phyloP scores from a whole-genome alignment of 805 yeast genomes.

The Pichia heedii region DNA sequence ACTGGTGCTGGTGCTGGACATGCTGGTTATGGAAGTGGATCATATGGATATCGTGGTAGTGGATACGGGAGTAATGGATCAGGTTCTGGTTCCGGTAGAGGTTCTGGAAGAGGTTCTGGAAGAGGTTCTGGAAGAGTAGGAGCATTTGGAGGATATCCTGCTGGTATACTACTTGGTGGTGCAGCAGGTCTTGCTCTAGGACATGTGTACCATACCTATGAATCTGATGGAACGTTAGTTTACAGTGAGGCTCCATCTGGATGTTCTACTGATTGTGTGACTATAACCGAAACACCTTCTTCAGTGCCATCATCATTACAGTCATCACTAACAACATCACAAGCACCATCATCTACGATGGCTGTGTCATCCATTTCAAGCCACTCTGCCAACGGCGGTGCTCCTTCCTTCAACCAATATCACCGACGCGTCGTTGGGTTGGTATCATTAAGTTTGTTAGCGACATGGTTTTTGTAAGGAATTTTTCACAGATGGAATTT shows the following conservation, averaged over 20 bases:
- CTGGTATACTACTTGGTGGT: conserved; percentile 8
- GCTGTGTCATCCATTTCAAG: neutral
- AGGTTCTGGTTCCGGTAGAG: neutral
- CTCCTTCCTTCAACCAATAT: neutral
- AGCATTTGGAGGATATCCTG: conserved; percentile 6
- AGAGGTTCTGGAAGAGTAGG: neutral
- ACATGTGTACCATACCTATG: conserved; percentile 11
- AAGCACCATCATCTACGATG: neutral
- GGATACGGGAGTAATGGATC: conserved; percentile 1
- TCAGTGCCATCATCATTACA: neutral
- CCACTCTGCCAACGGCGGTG: neutral
- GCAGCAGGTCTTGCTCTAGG: conserved; percentile 3
- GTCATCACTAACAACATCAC: neutral
- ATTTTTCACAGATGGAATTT: too few relatives aligned
- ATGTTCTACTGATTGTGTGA: neutral
- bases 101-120: neutral
- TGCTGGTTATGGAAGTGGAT: neutral
- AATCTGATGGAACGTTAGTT: conserved; percentile 4
- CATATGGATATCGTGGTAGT: neutral
- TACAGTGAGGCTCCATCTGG: conserved; percentile 10
- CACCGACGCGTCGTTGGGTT: neutral
- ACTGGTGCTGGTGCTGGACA: conserved; percentile 12
- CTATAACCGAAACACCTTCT: neutral
- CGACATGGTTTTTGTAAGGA: neutral
- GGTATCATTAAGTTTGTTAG: neutral